Conservation (phyloP, 371 early-diverging fungal species). For the Blastocladiella emersonii region DNA sequence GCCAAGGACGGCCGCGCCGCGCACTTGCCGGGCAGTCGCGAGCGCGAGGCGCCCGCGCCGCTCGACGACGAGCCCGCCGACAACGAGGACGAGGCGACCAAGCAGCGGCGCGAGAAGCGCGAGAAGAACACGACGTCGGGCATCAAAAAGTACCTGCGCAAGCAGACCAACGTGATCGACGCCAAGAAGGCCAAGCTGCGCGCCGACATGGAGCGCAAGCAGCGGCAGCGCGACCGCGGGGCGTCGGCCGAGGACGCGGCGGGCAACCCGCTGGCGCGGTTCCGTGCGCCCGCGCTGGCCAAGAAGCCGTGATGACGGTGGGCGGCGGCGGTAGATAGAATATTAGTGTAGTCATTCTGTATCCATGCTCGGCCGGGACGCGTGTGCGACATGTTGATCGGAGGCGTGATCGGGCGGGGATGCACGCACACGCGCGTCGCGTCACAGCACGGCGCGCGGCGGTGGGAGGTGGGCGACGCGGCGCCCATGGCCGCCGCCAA, state of each 20-base stretch:
- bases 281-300: not conserved
- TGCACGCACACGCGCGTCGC: too few relatives aligned
- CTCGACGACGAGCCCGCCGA: not conserved
- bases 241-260: not conserved
- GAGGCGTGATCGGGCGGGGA: too few relatives aligned
- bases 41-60: too few relatives aligned
- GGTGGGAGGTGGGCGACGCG: too few relatives aligned
- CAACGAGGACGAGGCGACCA: not conserved
- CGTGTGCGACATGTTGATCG: too few relatives aligned
- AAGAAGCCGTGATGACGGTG: too few relatives aligned
- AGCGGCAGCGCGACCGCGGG: not conserved
- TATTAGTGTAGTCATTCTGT: too few relatives aligned
- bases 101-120: not conserved
- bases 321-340: too few relatives aligned
- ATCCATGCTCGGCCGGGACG: too few relatives aligned
- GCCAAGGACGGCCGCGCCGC: not conserved
- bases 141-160: not conserved
- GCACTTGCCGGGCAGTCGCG: not conserved
- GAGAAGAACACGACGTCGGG: not conserved
- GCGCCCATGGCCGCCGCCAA: too few relatives aligned
- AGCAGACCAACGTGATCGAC: slow-evolving; percentile 10
- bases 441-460: too few relatives aligned
- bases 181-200: slow-evolving; percentile 9
- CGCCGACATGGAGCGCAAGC: slow-evolving; percentile 4
- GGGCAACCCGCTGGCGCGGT: not conserved